Evolutionary conservation across 2,329 filamentous ascomycete species (phyloP).

Genomic region (Apiospora marii): DNA sequence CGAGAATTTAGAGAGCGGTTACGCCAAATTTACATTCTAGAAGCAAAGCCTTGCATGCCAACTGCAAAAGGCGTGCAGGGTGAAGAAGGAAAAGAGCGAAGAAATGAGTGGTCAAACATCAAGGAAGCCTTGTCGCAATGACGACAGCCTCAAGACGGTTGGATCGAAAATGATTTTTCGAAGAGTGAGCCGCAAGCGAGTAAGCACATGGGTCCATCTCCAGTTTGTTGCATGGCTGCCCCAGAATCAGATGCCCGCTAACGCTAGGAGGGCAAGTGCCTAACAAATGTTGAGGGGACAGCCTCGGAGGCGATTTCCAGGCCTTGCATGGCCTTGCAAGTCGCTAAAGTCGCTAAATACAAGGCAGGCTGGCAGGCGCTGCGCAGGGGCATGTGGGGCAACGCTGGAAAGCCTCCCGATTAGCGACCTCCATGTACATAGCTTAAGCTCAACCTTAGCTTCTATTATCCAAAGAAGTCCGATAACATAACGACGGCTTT

Average conservation of each 20-base stretch:
- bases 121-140: background rate
- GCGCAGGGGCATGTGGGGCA: background rate
- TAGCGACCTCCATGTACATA: background rate
- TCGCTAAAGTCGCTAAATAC: background rate
- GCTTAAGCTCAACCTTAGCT: background rate
- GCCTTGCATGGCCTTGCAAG: background rate
- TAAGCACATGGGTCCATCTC: background rate
- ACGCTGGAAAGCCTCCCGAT: background rate
- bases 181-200: background rate
- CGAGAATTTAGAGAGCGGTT: background rate
- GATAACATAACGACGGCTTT: background rate
- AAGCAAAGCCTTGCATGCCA: background rate
- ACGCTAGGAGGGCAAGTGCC: conserved; percentile 1
- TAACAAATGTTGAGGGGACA: conserved; percentile 12
- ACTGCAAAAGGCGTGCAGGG: background rate
- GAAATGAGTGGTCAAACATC: background rate
- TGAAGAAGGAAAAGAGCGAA: conserved; percentile 4
- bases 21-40: background rate
- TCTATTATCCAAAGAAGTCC: background rate
- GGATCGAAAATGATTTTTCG: conserved; percentile 6
- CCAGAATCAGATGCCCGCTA: conserved; percentile 12
- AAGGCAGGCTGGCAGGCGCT: background rate
- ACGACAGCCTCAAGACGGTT: background rate
- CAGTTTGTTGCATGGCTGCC: conserved; percentile 1
- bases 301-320: background rate